phyloP scores from a whole-genome alignment of 2,329 filamentous ascomycete species.

The Graphiopsis chlorocephala region DNA sequence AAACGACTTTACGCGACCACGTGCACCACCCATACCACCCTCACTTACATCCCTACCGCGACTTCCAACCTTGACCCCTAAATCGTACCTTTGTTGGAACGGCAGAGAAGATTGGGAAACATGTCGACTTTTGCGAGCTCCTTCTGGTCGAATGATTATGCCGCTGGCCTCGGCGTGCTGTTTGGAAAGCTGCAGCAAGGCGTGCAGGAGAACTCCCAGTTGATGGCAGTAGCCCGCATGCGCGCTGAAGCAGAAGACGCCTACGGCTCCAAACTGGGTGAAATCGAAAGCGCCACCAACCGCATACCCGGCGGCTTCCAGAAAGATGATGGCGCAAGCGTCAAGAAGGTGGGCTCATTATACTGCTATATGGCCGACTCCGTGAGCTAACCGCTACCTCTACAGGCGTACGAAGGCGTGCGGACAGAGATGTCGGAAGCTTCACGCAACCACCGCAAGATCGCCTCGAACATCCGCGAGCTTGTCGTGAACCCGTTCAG shows the following conservation, averaged over 20 bases:
- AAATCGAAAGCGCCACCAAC: slow-evolving; percentile 80
- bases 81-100: neutral
- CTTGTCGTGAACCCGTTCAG: slow-evolving; percentile 92
- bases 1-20: slow-evolving; percentile 10
- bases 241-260: slow-evolving; percentile 92
- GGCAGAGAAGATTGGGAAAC: slow-evolving; percentile 23
- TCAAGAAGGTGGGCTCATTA: slow-evolving; percentile 72
- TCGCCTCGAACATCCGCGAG: slow-evolving; percentile 92
- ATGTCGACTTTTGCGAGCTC: slow-evolving; percentile 92
- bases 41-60: neutral
- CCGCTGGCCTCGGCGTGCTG: slow-evolving; percentile 85
- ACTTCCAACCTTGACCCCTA: neutral
- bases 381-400: slow-evolving; percentile 18
- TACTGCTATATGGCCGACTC: neutral
- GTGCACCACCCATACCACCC: neutral
- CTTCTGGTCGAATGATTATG: slow-evolving; percentile 98
- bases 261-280: slow-evolving; percentile 76
- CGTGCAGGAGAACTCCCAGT: slow-evolving; percentile 89
- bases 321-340: slow-evolving; percentile 91
- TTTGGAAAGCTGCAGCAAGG: slow-evolving; percentile 97
- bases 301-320: slow-evolving; percentile 79
- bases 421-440: slow-evolving; percentile 90
- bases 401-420: slow-evolving; percentile 87
- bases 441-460: slow-evolving; percentile 86
- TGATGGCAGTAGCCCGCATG: slow-evolving; percentile 86